These are phyloP conservation scores for Solanum sitiens DNA, from an alignment of 257 asterid species.

Conservation along the genomic window DNA sequence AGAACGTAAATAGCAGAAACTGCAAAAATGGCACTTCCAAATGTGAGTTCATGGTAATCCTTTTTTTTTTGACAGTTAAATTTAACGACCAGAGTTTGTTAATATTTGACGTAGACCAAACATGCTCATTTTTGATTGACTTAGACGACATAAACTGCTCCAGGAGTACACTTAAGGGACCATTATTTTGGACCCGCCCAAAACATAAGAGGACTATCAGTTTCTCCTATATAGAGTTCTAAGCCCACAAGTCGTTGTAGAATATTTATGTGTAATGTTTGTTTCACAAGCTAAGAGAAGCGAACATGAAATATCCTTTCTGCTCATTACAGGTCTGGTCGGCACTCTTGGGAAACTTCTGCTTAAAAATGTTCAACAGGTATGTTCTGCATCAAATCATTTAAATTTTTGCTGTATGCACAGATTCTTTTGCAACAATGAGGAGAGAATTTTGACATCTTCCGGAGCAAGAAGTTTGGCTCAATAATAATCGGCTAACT, in stretches of 20 bases:
- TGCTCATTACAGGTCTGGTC: conserved; percentile 26
- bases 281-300: neutral
- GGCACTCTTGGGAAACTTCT: conserved; percentile 27
- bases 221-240: neutral
- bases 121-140: neutral
- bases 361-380: conserved; percentile 56
- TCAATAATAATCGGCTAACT: no score
- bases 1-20: neutral
- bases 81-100: neutral
- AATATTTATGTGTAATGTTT: neutral
- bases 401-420: neutral
- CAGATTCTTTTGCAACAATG: no score
- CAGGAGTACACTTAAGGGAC: neutral
- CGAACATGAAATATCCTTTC: neutral
- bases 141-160: neutral
- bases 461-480: no score
- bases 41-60: neutral
- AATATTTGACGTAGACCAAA: neutral
- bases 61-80: neutral
- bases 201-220: neutral
- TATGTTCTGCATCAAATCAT: neutral
- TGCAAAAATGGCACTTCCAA: neutral
- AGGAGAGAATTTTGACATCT: no score
- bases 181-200: neutral
- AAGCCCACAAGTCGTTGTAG: neutral